Conservation (phyloP, 1,139 yeast species). For the Scheffersomyces illinoinensis region DNA sequence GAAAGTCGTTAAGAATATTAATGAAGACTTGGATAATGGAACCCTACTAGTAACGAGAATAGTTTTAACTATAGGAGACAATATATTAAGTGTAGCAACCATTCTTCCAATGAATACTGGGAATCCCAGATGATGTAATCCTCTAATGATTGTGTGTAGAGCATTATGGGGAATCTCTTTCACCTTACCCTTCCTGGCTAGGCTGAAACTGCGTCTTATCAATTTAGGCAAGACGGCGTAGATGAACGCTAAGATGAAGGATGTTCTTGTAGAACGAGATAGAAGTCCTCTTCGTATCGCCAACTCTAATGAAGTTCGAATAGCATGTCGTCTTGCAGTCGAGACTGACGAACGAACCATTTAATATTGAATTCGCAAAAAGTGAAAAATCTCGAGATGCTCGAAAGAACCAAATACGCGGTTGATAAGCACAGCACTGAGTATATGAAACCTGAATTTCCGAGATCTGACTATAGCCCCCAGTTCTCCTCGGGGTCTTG, state of each 20-base stretch:
- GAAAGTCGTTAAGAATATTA: constrained; percentile 6
- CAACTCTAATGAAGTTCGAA: background rate
- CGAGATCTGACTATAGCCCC: background rate
- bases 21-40: background rate
- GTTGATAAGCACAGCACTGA: background rate
- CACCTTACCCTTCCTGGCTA: background rate
- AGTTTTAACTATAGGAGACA: background rate
- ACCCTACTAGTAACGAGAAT: background rate
- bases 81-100: background rate
- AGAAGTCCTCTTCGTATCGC: background rate
- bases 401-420: background rate
- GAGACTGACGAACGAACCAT: background rate
- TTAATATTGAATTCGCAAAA: too few relatives aligned
- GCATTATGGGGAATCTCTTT: background rate
- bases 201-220: background rate
- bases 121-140: background rate
- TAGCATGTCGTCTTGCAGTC: background rate
- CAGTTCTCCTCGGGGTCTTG: background rate
- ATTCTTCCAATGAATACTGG: background rate
- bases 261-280: background rate
- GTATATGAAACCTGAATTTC: background rate
- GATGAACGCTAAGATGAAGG: background rate
- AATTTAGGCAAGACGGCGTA: background rate
- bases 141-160: background rate
- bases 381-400: background rate